A percentile compares a stretch with the other conserved stretches of the same genome.
These are phyloP conservation scores for Ilyonectria destructans DNA, from an alignment of 2,329 filamentous ascomycete species.

Conservation along the genomic window DNA sequence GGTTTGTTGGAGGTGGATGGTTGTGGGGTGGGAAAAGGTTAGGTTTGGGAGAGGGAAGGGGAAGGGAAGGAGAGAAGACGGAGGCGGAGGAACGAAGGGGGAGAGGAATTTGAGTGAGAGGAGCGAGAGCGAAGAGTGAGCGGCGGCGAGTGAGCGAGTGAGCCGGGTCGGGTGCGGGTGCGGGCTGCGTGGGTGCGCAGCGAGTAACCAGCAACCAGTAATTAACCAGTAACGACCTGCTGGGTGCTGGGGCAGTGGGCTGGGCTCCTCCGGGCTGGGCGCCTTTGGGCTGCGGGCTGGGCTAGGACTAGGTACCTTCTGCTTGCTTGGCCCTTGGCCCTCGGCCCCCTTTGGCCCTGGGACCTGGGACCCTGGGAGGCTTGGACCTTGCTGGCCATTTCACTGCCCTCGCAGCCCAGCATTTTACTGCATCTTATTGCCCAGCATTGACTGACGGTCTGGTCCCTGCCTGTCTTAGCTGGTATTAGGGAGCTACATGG, in stretches of 20 bases:
- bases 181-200: conserved; percentile 17
- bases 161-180: conserved; percentile 24
- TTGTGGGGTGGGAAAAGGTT: conserved; percentile 38
- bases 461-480: neutral
- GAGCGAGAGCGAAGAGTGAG: conserved; percentile 17
- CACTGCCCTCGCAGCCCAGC: neutral
- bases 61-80: conserved; percentile 39
- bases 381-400: neutral
- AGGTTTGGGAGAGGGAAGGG: conserved; percentile 39
- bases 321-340: neutral
- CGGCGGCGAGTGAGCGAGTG: conserved; percentile 16
- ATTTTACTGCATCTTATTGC: neutral
- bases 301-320: conserved; percentile 1
- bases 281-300: conserved; percentile 11
- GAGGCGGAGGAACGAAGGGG: conserved; percentile 42
- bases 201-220: neutral
- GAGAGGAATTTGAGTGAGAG: conserved; percentile 45
- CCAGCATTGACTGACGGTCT: neutral
- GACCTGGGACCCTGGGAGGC: neutral
- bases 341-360: neutral
- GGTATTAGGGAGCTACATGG: neutral
- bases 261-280: conserved; percentile 7
- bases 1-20: conserved; percentile 37
- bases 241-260: neutral
- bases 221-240: conserved; percentile 1